phyloP scores from a whole-genome alignment of 441 rosid genomes.

The Manihot esculenta region DNA sequence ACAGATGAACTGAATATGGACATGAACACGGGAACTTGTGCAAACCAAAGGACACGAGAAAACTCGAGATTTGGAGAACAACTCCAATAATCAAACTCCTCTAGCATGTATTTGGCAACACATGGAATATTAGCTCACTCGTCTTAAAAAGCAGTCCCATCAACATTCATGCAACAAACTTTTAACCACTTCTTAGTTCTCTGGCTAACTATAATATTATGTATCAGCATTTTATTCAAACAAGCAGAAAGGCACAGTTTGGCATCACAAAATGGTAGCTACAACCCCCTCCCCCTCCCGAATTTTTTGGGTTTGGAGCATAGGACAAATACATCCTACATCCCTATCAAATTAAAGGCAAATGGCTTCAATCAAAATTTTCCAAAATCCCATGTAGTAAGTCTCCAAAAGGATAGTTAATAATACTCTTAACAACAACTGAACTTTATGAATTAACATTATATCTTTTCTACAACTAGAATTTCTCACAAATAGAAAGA shows the following conservation, averaged over 20 bases:
- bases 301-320: not conserved
- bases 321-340: not conserved
- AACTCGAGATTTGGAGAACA: not conserved
- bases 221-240: not conserved
- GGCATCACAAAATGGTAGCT: not conserved
- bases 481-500: not conserved
- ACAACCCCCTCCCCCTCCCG: too few species aligned
- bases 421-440: not conserved
- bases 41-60: not conserved
- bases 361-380: not conserved
- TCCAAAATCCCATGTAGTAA: not conserved
- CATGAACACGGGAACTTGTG: not conserved
- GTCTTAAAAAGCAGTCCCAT: not conserved
- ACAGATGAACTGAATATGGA: not conserved
- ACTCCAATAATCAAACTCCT: not conserved
- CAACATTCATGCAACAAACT: not conserved
- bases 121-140: too few species aligned
- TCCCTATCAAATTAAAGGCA: not conserved
- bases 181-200: not conserved
- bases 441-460: not conserved
- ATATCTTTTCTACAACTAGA: not conserved
- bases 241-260: not conserved
- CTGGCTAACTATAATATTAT: too few species aligned
- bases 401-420: not conserved
- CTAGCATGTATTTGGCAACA: not conserved